Conservation (phyloP, 129 eudicot species). For the Artemisia tridentata region DNA sequence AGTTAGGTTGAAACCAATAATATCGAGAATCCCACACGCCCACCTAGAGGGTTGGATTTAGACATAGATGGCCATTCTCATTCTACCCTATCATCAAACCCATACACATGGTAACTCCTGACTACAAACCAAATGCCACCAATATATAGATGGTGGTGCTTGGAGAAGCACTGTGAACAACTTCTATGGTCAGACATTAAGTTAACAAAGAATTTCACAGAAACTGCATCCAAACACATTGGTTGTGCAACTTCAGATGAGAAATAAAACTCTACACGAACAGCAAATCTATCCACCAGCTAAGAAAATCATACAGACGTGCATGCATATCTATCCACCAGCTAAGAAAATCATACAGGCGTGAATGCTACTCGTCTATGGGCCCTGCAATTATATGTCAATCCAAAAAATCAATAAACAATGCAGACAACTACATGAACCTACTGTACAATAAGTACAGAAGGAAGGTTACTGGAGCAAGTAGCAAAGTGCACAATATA, state of each 20-base stretch:
- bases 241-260: slow-evolving; percentile 85
- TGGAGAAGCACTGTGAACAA: background rate
- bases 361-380: slow-evolving; percentile 90
- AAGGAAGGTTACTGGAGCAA: slow-evolving; percentile 27
- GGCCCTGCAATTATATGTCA: slow-evolving; percentile 97
- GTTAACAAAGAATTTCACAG: slow-evolving; percentile 45
- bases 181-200: slow-evolving; percentile 45
- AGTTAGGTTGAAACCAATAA: too few species aligned
- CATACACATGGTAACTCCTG: too few species aligned
- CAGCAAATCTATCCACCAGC: slow-evolving; percentile 99
- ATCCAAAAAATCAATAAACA: slow-evolving; percentile 88
- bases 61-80: too few species aligned
- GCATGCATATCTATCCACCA: slow-evolving; percentile 98
- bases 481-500: background rate
- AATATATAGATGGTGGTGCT: too few species aligned
- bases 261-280: slow-evolving; percentile 72
- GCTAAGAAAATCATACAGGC: slow-evolving; percentile 94
- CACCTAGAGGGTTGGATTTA: too few species aligned
- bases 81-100: too few species aligned
- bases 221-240: slow-evolving; percentile 73
- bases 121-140: too few species aligned
- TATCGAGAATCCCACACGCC: too few species aligned
- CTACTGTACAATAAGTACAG: slow-evolving; percentile 23
- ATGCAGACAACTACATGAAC: slow-evolving; percentile 30
- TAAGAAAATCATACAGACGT: slow-evolving; percentile 88